Evolutionary conservation across 1,284 basidiomycete genomes (phyloP), one percentile per base, ranked within the genome.

Genomic region (Heterobasidion annosum): DNA sequence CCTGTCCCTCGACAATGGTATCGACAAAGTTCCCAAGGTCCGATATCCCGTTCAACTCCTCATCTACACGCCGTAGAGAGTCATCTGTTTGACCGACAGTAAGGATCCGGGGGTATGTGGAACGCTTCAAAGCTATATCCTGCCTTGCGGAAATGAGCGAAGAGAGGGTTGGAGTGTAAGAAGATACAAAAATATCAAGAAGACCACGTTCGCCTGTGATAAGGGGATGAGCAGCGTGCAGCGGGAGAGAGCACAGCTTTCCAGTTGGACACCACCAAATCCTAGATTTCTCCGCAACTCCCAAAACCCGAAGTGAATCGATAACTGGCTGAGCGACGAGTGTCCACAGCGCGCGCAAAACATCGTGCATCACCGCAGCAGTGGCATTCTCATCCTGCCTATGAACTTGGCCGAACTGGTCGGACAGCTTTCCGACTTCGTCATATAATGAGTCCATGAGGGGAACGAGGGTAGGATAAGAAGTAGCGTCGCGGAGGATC

Each of bases 251-350:
- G 15, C 67, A 59, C 32, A 75, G 60, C 4, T 51, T 45, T 0
- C 65, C 65, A 0, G 70, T 71, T 2, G 71, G 72, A 53, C 72
- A 76, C 74, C 75, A 77, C 72, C 74, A 76, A 15, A 77, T 62
- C 9, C 69, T 67, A 1, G 70, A 66, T 15, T 66, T 59, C 15
- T 48, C 50, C 1, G 54, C 51, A 4, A 57, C 50, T 13, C 42
- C 52, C 5, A 64, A 51, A 4, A 51, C 19, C 5, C 46, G n/a
- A 1, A 73, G 33, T 42, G 53, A 55, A 32, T 62, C 57, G 13
- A 67, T 54, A n/a, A 73, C 59, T 6, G 69, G 69, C 13, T 50
- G 51, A 8, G 68, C 68, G 35, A 74, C 53, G 6, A 60, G 51
- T n/a, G 64, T 56, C 71, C 71, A 73, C 16, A 73, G 58, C 5